These are phyloP conservation scores for Acanthamoeba castellanii DNA, from an alignment of 208 protist genomes.

Conservation along the genomic window DNA sequence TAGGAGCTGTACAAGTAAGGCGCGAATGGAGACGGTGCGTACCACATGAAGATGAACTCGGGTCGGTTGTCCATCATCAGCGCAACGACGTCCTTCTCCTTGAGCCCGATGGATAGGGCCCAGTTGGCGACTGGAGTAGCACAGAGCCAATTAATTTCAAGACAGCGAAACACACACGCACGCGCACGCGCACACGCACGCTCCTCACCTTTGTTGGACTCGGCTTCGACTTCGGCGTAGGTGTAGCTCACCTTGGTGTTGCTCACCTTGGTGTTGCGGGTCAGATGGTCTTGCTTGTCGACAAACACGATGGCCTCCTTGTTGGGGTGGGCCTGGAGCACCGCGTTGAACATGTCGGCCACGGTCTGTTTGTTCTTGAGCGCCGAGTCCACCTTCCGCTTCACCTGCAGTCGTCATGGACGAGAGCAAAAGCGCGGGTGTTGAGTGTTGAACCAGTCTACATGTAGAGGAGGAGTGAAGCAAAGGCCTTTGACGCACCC, in stretches of 20 bases:
- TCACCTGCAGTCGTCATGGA: background rate
- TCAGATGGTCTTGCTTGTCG: background rate
- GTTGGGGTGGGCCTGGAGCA: background rate
- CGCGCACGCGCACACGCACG: background rate
- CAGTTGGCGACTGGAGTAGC: constrained; percentile 40
- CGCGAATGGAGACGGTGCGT: background rate
- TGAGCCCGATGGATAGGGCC: background rate
- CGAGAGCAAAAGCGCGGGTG: background rate
- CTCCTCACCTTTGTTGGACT: constrained; percentile 13
- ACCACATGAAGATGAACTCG: constrained; percentile 73
- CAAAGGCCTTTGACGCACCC: background rate
- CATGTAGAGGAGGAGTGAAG: background rate
- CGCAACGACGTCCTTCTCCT: constrained; percentile 64
- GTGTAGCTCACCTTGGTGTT: constrained; percentile 53
- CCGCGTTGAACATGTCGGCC: background rate
- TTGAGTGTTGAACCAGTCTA: background rate
- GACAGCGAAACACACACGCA: background rate
- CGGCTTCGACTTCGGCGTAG: constrained; percentile 38
- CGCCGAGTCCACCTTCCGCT: background rate
- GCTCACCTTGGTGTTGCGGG: too few species aligned
- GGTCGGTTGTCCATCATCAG: constrained; percentile 75
- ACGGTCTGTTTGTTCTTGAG: background rate
- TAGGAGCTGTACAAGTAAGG: too few species aligned
- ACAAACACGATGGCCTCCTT: constrained; percentile 56
- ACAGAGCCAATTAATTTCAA: background rate